Evolutionary conservation across 768 basidiomycete species (phyloP), one percentile per base, ranked within the genome.

Genomic region (Mycena pura): DNA sequence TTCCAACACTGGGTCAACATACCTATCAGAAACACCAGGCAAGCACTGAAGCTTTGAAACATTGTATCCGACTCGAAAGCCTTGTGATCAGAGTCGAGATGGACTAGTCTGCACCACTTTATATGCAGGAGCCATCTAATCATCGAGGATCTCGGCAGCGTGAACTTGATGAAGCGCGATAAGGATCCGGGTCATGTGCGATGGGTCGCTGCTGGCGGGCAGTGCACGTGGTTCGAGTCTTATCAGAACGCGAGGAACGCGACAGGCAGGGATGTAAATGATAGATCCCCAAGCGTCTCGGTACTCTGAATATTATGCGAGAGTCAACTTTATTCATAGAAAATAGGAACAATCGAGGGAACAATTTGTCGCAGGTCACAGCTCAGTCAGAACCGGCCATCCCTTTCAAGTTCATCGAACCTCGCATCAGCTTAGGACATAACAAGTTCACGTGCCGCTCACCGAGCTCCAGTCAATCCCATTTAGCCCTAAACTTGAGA

Each of bases 381-480:
- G 15, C 14, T 43, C 32, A 5, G 43, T 59, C 32, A 59, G 49
- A n/a, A 59, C 43, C 2, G 57, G 49, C 57, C 57, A 59, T 22
- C 43, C 57, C 57, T 59, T 43, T 21, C 7, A 21, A 24, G 13
- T 40, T 6, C 14, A 28, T 40, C 25, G 22, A 6, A 28, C 6
- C 13, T 5, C 13, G 17, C 25, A 2, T 46, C 4, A 32, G 21
- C 5, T 3, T 3, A 17, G 7, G 10, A 21, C 8, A 31, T 17
- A 31, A 6, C 6, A 11, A 32, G 29, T 17, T 5, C 3, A 6
- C 19, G 6, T 6, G 39, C 25, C n/a, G 49, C 48, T 50, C 43
- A 62, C 61, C 34, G 61, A 57, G 13, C 48, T 57, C 61, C 61
- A 62, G 14, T 62, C 61, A 46, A 62, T 62, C 19, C 61, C 61